phyloP scores from a whole-genome alignment of 768 basidiomycete species.

The Mycena alexandri region DNA sequence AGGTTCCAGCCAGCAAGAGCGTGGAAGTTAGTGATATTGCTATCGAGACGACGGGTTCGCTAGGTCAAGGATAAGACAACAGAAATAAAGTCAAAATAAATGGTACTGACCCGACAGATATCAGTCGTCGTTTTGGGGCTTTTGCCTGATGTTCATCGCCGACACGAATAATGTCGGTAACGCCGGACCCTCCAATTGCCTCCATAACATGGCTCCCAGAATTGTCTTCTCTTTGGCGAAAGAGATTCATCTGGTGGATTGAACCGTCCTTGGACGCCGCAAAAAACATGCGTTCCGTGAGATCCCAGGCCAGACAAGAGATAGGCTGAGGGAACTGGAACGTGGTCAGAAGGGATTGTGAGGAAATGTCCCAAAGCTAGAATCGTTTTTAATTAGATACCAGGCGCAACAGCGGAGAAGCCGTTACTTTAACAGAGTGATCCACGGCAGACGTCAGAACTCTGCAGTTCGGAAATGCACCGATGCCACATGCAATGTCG shows the following conservation, averaged over 20 bases:
- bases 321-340: slow-evolving; percentile 89
- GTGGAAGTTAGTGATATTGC: slow-evolving; percentile 83
- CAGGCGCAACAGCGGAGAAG: slow-evolving; percentile 4
- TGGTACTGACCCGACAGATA: slow-evolving; percentile 72
- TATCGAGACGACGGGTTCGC: slow-evolving; percentile 80
- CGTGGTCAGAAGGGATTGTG: slow-evolving; percentile 82
- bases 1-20: slow-evolving; percentile 86
- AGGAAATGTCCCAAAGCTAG: slow-evolving; percentile 86
- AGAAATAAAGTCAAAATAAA: slow-evolving; percentile 4
- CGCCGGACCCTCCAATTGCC: slow-evolving; percentile 82
- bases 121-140: slow-evolving; percentile 68
- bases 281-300: slow-evolving; percentile 91
- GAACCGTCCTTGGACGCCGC: slow-evolving; percentile 83
- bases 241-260: slow-evolving; percentile 85
- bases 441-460: slow-evolving; percentile 87
- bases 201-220: slow-evolving; percentile 66
- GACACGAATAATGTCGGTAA: slow-evolving; percentile 78
- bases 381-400: slow-evolving; percentile 31
- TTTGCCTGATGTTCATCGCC: slow-evolving; percentile 61
- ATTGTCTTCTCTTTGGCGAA: slow-evolving; percentile 70
- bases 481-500: slow-evolving; percentile 84
- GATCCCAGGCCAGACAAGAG: slow-evolving; percentile 78
- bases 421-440: slow-evolving; percentile 87
- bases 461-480: slow-evolving; percentile 81
- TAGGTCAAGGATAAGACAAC: slow-evolving; percentile 45